A percentile compares a stretch with the other conserved stretches of the same genome.
Evolutionary conservation across 306 rosid genomes (phyloP).

Genomic region (Heteromeles arbutifolia): DNA sequence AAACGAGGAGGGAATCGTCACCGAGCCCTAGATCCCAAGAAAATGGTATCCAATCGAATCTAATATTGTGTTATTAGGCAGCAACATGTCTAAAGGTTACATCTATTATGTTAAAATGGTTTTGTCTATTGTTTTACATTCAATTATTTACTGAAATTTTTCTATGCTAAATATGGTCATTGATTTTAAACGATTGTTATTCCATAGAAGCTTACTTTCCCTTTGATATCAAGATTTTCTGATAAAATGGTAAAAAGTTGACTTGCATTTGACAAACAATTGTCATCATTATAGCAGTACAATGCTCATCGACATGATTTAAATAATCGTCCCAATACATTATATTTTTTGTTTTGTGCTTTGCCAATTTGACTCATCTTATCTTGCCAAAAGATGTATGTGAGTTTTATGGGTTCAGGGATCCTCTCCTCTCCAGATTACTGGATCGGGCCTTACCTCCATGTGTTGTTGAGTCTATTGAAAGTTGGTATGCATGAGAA

Average conservation of each 20-base stretch:
- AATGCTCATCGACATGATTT: too few species aligned
- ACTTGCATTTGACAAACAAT: background rate
- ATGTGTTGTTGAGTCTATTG: background rate
- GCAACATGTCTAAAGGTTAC: too few species aligned
- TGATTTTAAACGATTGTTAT: background rate
- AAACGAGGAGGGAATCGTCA: too few species aligned
- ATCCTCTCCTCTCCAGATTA: background rate
- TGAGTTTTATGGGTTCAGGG: background rate
- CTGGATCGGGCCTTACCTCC: background rate
- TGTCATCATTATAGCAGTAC: background rate
- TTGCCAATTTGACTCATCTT: background rate
- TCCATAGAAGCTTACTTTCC: background rate
- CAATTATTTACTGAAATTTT: background rate
- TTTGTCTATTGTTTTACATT: background rate
- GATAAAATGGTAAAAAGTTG: background rate
- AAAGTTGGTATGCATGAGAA: background rate
- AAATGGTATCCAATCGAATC: too few species aligned
- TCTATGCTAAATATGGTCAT: background rate
- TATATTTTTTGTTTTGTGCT: too few species aligned
- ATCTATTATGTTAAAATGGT: too few species aligned
- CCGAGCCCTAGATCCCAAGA: too few species aligned
- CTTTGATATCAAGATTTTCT: background rate
- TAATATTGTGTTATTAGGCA: too few species aligned
- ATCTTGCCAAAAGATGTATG: background rate
- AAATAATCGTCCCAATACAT: too few species aligned